Base-by-base conservation (phyloP, 2,329 filamentous ascomycete species). In the Lasiodiplodia theobromae region DNA sequence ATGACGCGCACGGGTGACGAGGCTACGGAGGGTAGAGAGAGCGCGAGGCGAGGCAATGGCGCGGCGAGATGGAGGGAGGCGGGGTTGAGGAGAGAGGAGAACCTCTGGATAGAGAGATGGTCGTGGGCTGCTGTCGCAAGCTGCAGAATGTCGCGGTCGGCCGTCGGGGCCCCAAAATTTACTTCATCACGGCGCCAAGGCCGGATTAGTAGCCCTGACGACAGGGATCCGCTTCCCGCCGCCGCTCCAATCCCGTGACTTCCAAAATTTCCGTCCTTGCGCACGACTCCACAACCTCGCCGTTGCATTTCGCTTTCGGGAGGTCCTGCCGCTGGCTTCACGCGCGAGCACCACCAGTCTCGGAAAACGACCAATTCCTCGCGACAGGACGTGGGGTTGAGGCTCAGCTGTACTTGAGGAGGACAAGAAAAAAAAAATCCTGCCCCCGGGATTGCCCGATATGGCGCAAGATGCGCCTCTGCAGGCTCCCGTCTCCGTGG, bases 141-240 rank as follows among this genome's bases (percentile, higher is more conserved):
- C 63, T 44, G 51, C 23, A 56, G 62, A 65, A 53, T 37, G 49
- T 52, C n/a, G 51, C 44, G 23, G 65, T 52, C 65, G 65, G 56
- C 38, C 34, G 52, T 18, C 65, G 53, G 53, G 28, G 65, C 53
- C 65, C 65, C 62, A 54, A 67, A 67, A 67, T 60, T 67, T 67
- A 67, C 58, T 67, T 67, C 65, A 49, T 66, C 49, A 53, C 52
- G 52, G 40, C 28, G 65, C 65, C 65, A 67, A 67, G 65, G 40
- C 65, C 25, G 25, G 28, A 23, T 12, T 23, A 16, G 6, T 6
- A 58, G 54, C 34, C 31, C 44, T 18, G 47, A 18, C 53, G 44
- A 34, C 65, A 67, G 65, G 65, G 65, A 60, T 67, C 53, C n/a
- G 28, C 21, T n/a, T 18, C 44, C 54, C 54, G 52, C 23, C 3